Conservation (phyloP, 1,139 yeast species). For the Candida glucosophila region DNA sequence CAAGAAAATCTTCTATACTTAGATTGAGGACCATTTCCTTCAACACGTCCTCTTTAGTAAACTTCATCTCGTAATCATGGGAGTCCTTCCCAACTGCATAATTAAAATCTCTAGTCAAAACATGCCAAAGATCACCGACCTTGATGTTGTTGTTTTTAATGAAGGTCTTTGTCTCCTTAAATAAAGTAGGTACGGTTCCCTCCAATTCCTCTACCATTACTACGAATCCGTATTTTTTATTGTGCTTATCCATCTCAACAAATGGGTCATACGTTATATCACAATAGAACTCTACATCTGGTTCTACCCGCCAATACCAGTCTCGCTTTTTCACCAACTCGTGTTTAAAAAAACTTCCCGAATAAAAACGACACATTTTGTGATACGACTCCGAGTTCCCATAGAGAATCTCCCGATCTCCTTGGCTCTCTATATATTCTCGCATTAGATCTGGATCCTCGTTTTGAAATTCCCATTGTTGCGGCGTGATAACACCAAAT, state of each 20-base stretch:
- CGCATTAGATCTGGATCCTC: conserved; percentile 26
- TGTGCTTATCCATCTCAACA: conserved; percentile 57
- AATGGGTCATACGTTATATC: conserved; percentile 91
- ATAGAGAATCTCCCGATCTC: conserved; percentile 73
- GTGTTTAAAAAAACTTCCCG: conserved; percentile 73
- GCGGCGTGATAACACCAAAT: conserved; percentile 57
- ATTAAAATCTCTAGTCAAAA: conserved; percentile 34
- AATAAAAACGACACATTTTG: conserved; percentile 61
- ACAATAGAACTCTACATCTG: conserved; percentile 81
- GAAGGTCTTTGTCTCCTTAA: conserved; percentile 60
- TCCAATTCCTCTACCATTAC: conserved; percentile 66
- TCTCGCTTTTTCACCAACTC: conserved; percentile 58
- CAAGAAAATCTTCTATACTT: conserved; percentile 16
- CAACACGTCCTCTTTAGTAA: conserved; percentile 13
- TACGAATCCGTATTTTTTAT: conserved; percentile 78
- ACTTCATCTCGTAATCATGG: conserved; percentile 14
- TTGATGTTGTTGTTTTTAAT: conserved; percentile 35
- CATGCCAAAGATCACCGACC: conserved; percentile 51
- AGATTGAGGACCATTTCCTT: conserved; percentile 20
- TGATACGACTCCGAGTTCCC: conserved; percentile 76
- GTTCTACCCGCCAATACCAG: conserved; percentile 96
- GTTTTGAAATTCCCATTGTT: conserved; percentile 57
- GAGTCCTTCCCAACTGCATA: conserved; percentile 15
- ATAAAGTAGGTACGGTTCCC: conserved; percentile 74
- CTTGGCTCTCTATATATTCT: conserved; percentile 60